Conservation (phyloP, 495 filamentous ascomycete species). For the Hyaloscypha hepaticicola region DNA sequence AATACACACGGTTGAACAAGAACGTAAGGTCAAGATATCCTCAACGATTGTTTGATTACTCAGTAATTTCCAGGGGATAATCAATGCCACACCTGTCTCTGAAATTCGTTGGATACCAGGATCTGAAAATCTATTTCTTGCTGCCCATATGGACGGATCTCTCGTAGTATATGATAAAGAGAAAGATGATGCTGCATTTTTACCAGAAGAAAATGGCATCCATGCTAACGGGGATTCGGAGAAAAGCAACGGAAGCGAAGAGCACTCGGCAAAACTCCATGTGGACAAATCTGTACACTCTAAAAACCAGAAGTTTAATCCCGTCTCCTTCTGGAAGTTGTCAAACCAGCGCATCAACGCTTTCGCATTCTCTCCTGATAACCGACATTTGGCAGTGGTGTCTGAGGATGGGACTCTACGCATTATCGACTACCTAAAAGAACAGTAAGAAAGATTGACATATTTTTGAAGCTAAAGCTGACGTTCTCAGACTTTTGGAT, state of each 20-base stretch:
- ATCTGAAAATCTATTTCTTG: constrained; percentile 91
- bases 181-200: constrained; percentile 79
- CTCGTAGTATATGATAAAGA: constrained; percentile 97
- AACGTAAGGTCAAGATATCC: constrained; percentile 55
- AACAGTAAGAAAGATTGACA: constrained; percentile 60
- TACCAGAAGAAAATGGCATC: constrained; percentile 42
- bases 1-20: constrained; percentile 95
- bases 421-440: constrained; percentile 87
- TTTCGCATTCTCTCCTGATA: constrained; percentile 86
- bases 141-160: constrained; percentile 90
- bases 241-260: constrained; percentile 13
- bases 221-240: constrained; percentile 39
- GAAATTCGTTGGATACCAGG: constrained; percentile 91
- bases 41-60: background rate
- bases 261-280: constrained; percentile 42
- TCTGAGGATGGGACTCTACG: constrained; percentile 88
- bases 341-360: constrained; percentile 86
- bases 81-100: constrained; percentile 80
- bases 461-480: constrained; percentile 1
- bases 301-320: constrained; percentile 89
- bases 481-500: constrained; percentile 64
- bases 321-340: constrained; percentile 85
- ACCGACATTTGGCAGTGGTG: constrained; percentile 82
- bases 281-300: constrained; percentile 88
- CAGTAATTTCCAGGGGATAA: constrained; percentile 59